These are phyloP conservation scores for Fusarium neocosmosporiellum DNA, from an alignment of 2,329 filamentous ascomycete genomes.

Conservation along the genomic window DNA sequence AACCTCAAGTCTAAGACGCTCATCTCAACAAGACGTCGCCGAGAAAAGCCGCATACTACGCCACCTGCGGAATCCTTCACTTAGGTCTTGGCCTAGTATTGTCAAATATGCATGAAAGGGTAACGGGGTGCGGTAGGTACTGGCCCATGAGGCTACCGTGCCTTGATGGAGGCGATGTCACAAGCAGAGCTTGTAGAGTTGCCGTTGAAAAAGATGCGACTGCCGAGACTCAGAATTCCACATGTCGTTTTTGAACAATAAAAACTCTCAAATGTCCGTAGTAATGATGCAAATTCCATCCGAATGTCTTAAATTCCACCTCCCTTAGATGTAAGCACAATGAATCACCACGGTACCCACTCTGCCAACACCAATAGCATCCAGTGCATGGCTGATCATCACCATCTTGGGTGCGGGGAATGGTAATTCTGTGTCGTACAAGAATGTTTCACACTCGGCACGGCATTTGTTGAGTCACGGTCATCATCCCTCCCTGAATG, in stretches of 20 bases:
- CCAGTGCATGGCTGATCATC: neutral
- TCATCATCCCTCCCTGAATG: neutral
- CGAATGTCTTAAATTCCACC: neutral
- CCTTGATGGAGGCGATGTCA: neutral
- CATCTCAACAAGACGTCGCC: too few relatives aligned
- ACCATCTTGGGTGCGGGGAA: neutral
- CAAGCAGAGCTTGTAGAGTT: neutral
- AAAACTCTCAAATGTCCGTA: neutral
- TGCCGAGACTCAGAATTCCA: neutral
- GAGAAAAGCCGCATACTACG: too few relatives aligned
- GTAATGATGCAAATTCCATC: neutral
- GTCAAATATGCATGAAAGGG: too few relatives aligned
- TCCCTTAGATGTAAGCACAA: neutral
- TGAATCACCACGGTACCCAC: neutral
- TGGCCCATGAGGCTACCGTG: too few relatives aligned
- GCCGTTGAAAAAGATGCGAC: neutral
- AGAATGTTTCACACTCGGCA: neutral
- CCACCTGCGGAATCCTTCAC: too few relatives aligned
- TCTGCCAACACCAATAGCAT: neutral
- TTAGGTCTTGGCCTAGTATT: too few relatives aligned
- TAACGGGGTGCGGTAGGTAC: too few relatives aligned
- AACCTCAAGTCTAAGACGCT: too few relatives aligned
- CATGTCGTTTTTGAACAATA: neutral
- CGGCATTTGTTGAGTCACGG: neutral
- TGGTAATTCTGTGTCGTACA: neutral